phyloP scores from a whole-genome alignment of 2,329 filamentous ascomycete species.

The Pseudopyrenochaeta lycopersici region DNA sequence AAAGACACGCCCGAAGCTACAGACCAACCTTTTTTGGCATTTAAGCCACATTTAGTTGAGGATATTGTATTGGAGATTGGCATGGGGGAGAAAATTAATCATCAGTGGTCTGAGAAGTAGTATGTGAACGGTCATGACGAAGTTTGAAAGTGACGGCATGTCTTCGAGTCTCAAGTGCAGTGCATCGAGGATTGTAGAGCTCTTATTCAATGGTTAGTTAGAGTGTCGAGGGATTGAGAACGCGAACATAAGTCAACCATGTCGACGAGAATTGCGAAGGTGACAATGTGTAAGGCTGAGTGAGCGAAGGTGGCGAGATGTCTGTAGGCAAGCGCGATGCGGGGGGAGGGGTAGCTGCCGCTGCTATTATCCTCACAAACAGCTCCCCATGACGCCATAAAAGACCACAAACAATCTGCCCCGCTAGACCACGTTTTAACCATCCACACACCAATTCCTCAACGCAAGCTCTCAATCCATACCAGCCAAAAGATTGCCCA shows the following conservation, averaged over 20 bases:
- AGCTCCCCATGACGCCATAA: slow-evolving; percentile 24
- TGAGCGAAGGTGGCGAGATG: slow-evolving; percentile 19
- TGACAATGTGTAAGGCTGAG: not conserved
- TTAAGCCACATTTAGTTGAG: too few relatives aligned
- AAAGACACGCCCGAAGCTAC: too few relatives aligned
- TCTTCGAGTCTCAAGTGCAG: too few relatives aligned
- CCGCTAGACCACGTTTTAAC: slow-evolving; percentile 22
- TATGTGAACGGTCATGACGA: too few relatives aligned
- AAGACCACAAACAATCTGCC: slow-evolving; percentile 17
- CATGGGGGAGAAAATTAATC: too few relatives aligned
- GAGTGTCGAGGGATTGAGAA: too few relatives aligned
- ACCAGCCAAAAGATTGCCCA: slow-evolving; percentile 9
- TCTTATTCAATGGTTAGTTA: too few relatives aligned
- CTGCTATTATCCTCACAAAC: not conserved
- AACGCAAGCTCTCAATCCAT: not conserved
- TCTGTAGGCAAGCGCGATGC: slow-evolving; percentile 18
- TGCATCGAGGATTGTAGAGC: too few relatives aligned
- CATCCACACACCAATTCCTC: slow-evolving; percentile 7
- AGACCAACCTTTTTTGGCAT: too few relatives aligned
- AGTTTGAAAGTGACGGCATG: too few relatives aligned
- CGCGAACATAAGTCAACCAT: not conserved
- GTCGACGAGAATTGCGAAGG: not conserved
- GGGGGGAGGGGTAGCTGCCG: slow-evolving; percentile 35
- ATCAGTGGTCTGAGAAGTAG: too few relatives aligned
- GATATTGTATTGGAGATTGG: too few relatives aligned